These are phyloP conservation scores for Phytopythium boreale DNA, from an alignment of 352 stramenopile species.

Conservation along the genomic window DNA sequence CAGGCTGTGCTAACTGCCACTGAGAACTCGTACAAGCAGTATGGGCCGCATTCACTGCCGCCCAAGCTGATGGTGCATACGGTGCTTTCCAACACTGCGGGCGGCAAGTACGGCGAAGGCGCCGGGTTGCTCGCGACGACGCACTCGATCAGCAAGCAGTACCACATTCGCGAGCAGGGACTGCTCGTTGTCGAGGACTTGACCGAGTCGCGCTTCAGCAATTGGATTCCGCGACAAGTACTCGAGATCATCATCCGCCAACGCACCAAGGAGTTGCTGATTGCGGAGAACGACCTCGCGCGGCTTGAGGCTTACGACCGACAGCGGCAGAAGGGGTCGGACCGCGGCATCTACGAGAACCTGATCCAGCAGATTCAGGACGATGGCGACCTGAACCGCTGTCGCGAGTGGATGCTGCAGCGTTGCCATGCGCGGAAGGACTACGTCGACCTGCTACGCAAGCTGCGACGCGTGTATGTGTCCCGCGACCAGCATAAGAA, in stretches of 20 bases:
- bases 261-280: constrained; percentile 70
- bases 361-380: constrained; percentile 88
- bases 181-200: constrained; percentile 82
- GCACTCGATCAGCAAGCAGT: constrained; percentile 80
- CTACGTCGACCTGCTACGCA: constrained; percentile 66
- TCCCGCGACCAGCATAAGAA: constrained; percentile 66
- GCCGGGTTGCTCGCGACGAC: constrained; percentile 40
- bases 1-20: constrained; percentile 56
- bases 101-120: constrained; percentile 59
- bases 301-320: constrained; percentile 75
- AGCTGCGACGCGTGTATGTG: constrained; percentile 62
- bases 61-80: constrained; percentile 79
- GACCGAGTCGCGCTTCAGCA: constrained; percentile 81
- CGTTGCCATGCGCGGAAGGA: constrained; percentile 61
- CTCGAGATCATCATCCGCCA: constrained; percentile 77
- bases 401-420: constrained; percentile 83
- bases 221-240: constrained; percentile 79
- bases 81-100: constrained; percentile 66
- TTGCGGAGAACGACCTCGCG: constrained; percentile 72
- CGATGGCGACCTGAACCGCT: constrained; percentile 78
- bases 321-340: constrained; percentile 72
- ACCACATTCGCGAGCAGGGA: constrained; percentile 81
- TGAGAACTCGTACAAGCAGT: constrained; percentile 76
- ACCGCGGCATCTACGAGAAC: constrained; percentile 86
- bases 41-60: constrained; percentile 43